Evolutionary conservation across 495 filamentous ascomycete genomes (phyloP).

Genomic region (Amniculicola lignicola): DNA sequence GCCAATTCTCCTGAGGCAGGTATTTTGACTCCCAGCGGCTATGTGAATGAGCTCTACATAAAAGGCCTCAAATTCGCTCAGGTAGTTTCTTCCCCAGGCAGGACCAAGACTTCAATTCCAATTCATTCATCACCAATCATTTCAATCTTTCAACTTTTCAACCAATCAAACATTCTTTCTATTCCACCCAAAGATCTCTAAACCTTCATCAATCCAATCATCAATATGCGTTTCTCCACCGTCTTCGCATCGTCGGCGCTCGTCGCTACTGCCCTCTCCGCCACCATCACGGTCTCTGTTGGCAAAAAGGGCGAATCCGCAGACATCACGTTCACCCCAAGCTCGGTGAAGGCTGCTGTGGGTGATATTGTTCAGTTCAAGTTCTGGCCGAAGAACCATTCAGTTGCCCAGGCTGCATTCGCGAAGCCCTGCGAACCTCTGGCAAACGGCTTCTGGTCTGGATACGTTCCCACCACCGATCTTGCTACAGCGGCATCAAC

Average conservation of each 20-base stretch:
- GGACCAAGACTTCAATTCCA: conserved; percentile 29
- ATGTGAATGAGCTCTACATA: conserved; percentile 21
- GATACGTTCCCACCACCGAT: conserved; percentile 27
- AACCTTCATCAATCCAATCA: no score
- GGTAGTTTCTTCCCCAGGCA: conserved; percentile 25
- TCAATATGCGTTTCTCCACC: conserved; percentile 32
- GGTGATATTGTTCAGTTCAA: conserved; percentile 72
- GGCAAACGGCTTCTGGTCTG: conserved; percentile 34
- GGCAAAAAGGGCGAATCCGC: neutral
- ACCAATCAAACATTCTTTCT: conserved; percentile 14
- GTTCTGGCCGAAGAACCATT: conserved; percentile 53
- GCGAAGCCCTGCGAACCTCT: conserved; percentile 31
- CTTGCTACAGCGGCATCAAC: conserved; percentile 18
- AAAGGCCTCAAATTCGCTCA: conserved; percentile 23
- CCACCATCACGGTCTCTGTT: conserved; percentile 46
- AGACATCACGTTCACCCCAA: conserved; percentile 63
- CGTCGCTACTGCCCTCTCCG: conserved; percentile 25
- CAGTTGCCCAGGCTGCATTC: conserved; percentile 34
- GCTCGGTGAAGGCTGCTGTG: conserved; percentile 51
- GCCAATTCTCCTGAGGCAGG: neutral
- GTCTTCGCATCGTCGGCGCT: conserved; percentile 19
- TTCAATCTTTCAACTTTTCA: conserved; percentile 19
- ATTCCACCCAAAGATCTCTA: conserved; percentile 12
- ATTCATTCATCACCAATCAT: conserved; percentile 26
- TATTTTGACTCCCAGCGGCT: neutral